A percentile compares a stretch with the other conserved stretches of the same genome.
phyloP scores from a whole-genome alignment of 108 stramenopile genomes.

The Nitzschia sp. region DNA sequence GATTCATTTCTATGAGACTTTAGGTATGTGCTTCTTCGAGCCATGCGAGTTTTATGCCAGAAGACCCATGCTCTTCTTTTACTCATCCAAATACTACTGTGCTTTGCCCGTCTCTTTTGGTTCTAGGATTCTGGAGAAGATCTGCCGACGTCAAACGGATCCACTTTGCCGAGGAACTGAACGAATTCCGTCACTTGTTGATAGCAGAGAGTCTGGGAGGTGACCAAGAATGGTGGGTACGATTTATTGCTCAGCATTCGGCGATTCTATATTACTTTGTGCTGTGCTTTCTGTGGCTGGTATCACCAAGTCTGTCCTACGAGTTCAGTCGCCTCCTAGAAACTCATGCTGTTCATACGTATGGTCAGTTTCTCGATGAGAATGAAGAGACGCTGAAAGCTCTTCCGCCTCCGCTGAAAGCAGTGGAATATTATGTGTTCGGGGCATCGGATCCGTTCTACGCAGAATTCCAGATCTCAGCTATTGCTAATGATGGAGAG shows the following conservation, averaged over 20 bases:
- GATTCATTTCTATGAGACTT: conserved; percentile 89
- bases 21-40: conserved; percentile 90
- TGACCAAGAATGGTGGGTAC: conserved; percentile 59
- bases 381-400: conserved; percentile 57
- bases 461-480: background rate
- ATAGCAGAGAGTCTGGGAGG: conserved; percentile 79
- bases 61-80: no score
- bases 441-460: conserved; percentile 16
- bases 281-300: conserved; percentile 49
- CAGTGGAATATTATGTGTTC: conserved; percentile 66
- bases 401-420: conserved; percentile 62
- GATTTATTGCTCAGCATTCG: conserved; percentile 82
- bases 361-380: conserved; percentile 69
- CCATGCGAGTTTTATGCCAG: no score
- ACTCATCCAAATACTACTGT: no score
- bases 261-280: conserved; percentile 86
- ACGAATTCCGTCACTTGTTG: conserved; percentile 26
- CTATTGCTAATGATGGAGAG: background rate
- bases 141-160: conserved; percentile 62
- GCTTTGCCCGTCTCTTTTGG: no score
- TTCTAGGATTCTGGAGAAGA: conserved; percentile 80
- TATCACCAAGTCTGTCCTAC: conserved; percentile 64
- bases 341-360: conserved; percentile 84
- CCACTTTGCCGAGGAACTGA: conserved; percentile 87
- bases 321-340: conserved; percentile 61